Percentiles rank a stretch among this genome's conserved stretches.
Conservation (phyloP, 1,284 basidiomycete genomes). For the Salmacisia buchloeana region DNA sequence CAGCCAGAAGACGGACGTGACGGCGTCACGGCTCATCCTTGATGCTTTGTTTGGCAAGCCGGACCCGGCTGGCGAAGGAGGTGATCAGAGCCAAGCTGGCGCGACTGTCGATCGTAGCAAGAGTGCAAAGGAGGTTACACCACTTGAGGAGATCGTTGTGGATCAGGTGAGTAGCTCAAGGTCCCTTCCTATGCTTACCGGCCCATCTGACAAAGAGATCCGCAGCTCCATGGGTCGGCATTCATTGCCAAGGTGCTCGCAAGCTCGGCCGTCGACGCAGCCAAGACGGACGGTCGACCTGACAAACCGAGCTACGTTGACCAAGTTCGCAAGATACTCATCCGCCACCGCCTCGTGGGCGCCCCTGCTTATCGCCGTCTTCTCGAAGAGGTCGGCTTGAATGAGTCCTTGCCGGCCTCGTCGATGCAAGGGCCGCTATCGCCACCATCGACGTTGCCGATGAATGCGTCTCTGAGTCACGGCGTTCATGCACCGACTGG, state of each 20-base stretch:
- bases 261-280: conserved; percentile 70
- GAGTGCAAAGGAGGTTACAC: not conserved
- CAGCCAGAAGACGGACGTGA: conserved; percentile 47
- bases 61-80: conserved; percentile 51
- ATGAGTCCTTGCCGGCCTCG: conserved; percentile 41
- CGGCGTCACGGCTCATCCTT: conserved; percentile 45
- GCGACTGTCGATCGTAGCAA: not conserved
- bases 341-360: conserved; percentile 32
- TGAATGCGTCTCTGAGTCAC: too few species aligned
- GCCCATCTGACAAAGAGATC: conserved; percentile 50
- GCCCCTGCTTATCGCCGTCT: conserved; percentile 71
- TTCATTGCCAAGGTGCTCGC: conserved; percentile 89
- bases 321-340: conserved; percentile 33
- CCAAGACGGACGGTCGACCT: conserved; percentile 49
- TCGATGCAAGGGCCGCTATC: not conserved
- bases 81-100: too few species aligned
- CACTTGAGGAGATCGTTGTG: conserved; percentile 80
- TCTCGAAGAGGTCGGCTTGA: conserved; percentile 87
- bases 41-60: conserved; percentile 52
- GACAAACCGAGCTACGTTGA: conserved; percentile 66
- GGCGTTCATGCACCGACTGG: too few species aligned
- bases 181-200: not conserved
- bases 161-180: conserved; percentile 23
- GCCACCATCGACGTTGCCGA: not conserved
- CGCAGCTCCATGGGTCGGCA: conserved; percentile 90